phyloP scores from a whole-genome alignment of 768 basidiomycete genomes.

The Xerocomellus chrysenteron region DNA sequence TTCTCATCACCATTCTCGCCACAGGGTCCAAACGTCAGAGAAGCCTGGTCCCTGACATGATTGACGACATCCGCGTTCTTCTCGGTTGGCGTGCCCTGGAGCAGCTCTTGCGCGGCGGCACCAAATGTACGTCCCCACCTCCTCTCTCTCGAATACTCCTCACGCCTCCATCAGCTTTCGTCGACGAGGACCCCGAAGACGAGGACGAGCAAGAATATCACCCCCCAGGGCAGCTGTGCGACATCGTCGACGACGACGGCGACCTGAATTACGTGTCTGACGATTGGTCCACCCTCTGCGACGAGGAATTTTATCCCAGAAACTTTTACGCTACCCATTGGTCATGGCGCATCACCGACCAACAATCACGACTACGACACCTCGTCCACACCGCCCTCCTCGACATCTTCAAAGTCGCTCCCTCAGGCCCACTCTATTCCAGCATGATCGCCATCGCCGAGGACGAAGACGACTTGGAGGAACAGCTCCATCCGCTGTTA shows the following conservation, averaged over 20 bases:
- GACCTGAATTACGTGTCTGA: conserved; percentile 29
- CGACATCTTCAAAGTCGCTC: conserved; percentile 48
- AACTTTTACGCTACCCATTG: conserved; percentile 51
- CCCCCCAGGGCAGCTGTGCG: background rate
- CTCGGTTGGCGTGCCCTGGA: conserved; percentile 54
- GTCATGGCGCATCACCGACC: conserved; percentile 41
- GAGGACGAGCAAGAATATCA: conserved; percentile 19
- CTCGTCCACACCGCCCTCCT: conserved; percentile 47
- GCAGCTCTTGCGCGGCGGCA: conserved; percentile 55
- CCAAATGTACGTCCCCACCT: conserved; percentile 32
- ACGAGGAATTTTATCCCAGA: conserved; percentile 28
- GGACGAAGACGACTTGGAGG: conserved; percentile 34
- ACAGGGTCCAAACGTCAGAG: conserved; percentile 30
- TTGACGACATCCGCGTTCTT: conserved; percentile 54
- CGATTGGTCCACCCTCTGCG: conserved; percentile 19
- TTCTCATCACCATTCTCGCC: conserved; percentile 57
- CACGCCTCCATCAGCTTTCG: background rate
- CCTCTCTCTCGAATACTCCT: background rate
- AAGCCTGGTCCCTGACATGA: conserved; percentile 47
- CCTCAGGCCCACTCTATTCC: conserved; percentile 46
- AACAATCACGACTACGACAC: conserved; percentile 40
- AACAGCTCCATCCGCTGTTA: conserved; percentile 35
- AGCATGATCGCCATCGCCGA: conserved; percentile 41
- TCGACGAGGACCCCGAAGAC: conserved; percentile 24
- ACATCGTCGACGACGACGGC: conserved; percentile 33